Evolutionary conservation across 768 basidiomycete genomes (phyloP), one percentile per base, ranked within the genome.

Genomic region (Sarcodon aspratus): DNA sequence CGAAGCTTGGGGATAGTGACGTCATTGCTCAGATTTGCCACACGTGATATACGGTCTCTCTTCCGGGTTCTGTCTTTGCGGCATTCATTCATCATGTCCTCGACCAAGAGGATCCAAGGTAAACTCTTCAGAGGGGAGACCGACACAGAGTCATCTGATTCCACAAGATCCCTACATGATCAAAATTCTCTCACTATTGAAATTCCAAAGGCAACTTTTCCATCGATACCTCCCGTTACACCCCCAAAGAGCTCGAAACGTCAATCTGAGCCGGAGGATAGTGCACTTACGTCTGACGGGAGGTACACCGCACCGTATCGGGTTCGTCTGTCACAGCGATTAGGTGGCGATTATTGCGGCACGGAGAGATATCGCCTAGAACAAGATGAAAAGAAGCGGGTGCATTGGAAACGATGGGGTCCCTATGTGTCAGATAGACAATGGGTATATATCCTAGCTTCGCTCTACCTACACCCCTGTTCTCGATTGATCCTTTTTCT

Each of bases 351-450:
- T 33, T 98, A 94, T 63, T 75, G 80, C 46, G 86, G 88, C 10
- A 79, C 78, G 18, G 95, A 99, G 69, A 79, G 79, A 55, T 72
- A 85, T 64, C 79, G 94, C 45, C 77, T 99, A n/a, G 67, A 80
- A 45, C 86, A 97, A 58, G 89, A 92, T 55, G 81, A 76, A 50
- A 70, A 73, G 45, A 83, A 79, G 55, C 82, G 89, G 55, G 75
- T 75, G 45, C 94, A 98, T 65, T 99, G 96, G 96, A 98, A 98
- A 68, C 76, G 90, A 57, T 98, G 95, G 95, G 96, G 96, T 15
- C 96, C 96, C 12, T 99, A 99, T 69, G 76, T 99, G 47, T 85
- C 84, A 50, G 96, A 99, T 66, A 76, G 96, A 50, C 96, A 98
- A 73, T 99, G 96, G 96, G 95, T 91, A 52, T 54, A 83, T 60